Percentiles rank a stretch among this genome's conserved stretches.
Evolutionary conservation across 2,329 filamentous ascomycete species (phyloP).

Genomic region (Fusarium marasasianum): DNA sequence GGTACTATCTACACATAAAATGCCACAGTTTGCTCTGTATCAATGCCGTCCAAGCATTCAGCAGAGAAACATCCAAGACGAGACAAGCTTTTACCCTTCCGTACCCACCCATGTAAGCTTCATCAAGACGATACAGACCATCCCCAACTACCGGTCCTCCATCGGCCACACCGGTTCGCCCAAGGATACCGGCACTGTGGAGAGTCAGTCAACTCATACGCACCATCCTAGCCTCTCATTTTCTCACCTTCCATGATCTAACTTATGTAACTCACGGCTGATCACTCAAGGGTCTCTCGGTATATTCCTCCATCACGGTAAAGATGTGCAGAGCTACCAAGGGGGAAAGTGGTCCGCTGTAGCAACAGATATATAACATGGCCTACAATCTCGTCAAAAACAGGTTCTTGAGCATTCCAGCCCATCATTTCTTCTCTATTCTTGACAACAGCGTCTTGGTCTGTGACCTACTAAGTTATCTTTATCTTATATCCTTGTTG

Average conservation of each 20-base stretch:
- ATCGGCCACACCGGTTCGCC: constrained; percentile 3
- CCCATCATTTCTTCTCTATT: constrained; percentile 19
- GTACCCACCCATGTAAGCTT: not conserved
- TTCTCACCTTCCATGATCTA: not conserved
- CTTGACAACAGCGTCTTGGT: constrained; percentile 18
- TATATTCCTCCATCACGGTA: constrained; percentile 1
- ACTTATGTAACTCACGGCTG: not conserved
- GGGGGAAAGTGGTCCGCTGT: not conserved
- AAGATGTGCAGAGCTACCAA: constrained; percentile 25
- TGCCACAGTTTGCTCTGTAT: not conserved
- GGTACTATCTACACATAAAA: not conserved
- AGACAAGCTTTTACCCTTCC: constrained; percentile 16
- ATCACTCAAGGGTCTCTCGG: constrained; percentile 13
- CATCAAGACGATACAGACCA: constrained; percentile 18
- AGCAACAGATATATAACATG: constrained; percentile 21
- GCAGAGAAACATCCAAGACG: constrained; percentile 14
- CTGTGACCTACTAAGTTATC: constrained; percentile 25
- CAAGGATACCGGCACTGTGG: not conserved
- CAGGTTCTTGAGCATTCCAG: not conserved
- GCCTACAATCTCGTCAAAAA: constrained; percentile 3
- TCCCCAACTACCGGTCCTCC: not conserved
- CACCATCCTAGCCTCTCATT: not conserved
- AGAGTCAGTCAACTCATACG: not conserved
- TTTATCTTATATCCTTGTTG: constrained; percentile 14
- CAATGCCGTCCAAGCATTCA: constrained; percentile 1